A percentile compares a stretch with the other conserved stretches of the same genome.
Evolutionary conservation across 2,329 filamentous ascomycete species (phyloP).

Genomic region (Exserohilum rostratum): DNA sequence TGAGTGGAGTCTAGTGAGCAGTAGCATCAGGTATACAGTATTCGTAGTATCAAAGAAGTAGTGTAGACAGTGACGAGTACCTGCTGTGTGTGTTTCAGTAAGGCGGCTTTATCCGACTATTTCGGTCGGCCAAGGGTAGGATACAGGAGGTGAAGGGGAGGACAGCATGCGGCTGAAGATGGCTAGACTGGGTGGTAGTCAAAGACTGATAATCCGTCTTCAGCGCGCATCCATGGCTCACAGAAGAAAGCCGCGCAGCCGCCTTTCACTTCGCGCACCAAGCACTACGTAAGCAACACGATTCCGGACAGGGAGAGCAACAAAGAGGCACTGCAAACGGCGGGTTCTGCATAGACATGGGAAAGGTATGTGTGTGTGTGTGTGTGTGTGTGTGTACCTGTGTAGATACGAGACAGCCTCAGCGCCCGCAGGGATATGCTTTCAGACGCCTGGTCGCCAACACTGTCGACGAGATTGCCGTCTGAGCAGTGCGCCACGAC

Average conservation of each 20-base stretch:
- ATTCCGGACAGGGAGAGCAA: not conserved
- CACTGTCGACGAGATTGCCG: constrained; percentile 17
- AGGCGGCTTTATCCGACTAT: too few relatives aligned
- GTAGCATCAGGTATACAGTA: too few relatives aligned
- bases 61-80: too few relatives aligned
- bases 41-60: too few relatives aligned
- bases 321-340: not conserved
- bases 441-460: not conserved
- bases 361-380: not conserved
- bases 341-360: not conserved
- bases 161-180: not conserved
- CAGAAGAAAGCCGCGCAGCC: not conserved
- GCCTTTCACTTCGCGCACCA: not conserved
- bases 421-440: not conserved
- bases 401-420: not conserved
- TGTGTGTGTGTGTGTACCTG: too few relatives aligned
- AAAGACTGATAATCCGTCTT: constrained; percentile 1
- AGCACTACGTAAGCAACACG: not conserved
- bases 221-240: not conserved
- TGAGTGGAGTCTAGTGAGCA: too few relatives aligned
- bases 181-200: not conserved
- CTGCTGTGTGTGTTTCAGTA: too few relatives aligned
- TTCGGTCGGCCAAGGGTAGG: too few relatives aligned
- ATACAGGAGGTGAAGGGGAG: constrained; percentile 1
- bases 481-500: too few relatives aligned